Conservation (phyloP, 163 green algal genomes). For the Chlorella variabilis region DNA sequence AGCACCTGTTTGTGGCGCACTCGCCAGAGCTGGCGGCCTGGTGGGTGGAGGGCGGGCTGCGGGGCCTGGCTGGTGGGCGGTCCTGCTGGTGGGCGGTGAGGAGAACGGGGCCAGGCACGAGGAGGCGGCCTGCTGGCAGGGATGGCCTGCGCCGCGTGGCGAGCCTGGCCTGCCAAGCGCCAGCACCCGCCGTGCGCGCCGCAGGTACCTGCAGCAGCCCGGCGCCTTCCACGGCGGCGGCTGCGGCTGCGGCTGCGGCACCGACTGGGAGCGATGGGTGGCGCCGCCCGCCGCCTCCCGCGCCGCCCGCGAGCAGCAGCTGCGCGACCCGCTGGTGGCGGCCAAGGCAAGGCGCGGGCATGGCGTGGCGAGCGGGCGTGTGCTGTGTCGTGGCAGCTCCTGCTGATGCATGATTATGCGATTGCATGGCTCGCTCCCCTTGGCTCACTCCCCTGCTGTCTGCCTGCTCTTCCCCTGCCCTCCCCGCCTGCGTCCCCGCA, state of each 20-base stretch:
- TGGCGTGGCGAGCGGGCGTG: no score
- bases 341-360: background rate
- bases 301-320: constrained; percentile 7
- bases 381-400: no score
- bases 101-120: background rate
- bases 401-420: background rate
- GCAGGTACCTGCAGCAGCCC: constrained; percentile 30
- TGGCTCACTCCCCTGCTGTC: background rate
- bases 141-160: no score
- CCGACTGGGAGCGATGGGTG: constrained; percentile 21
- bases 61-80: no score
- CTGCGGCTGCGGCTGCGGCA: constrained; percentile 8
- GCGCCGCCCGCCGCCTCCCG: background rate
- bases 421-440: background rate
- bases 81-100: background rate
- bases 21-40: constrained; percentile 21
- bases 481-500: background rate
- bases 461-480: background rate
- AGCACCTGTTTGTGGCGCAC: constrained; percentile 28
- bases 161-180: no score
- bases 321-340: background rate
- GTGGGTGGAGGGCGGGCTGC: background rate
- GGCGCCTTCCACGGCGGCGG: background rate
- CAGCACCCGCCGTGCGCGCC: no score
- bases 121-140: background rate